These are phyloP conservation scores for Trichoderma harzianum DNA, from an alignment of 2,329 filamentous ascomycete genomes.

Conservation along the genomic window DNA sequence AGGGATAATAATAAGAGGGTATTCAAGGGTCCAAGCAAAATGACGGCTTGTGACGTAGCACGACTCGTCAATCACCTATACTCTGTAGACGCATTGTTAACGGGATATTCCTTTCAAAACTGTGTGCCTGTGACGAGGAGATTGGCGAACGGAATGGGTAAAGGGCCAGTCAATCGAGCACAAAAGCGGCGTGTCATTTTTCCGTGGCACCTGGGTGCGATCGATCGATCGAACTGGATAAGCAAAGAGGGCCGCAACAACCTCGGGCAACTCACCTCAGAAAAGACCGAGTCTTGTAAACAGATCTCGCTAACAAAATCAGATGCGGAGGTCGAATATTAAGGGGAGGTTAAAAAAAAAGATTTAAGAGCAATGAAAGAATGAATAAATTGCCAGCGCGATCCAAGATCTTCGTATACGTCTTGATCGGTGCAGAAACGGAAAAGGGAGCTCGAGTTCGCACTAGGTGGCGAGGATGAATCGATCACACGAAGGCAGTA, in stretches of 20 bases:
- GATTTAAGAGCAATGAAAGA: not conserved
- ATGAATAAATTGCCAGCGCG: not conserved
- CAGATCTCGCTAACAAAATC: too few relatives aligned
- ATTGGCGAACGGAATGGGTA: slow-evolving; percentile 18
- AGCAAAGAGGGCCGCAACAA: slow-evolving; percentile 22
- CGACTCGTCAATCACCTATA: slow-evolving; percentile 12
- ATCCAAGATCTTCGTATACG: not conserved
- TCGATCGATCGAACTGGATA: slow-evolving; percentile 34
- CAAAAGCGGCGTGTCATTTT: slow-evolving; percentile 27
- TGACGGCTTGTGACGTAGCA: slow-evolving; percentile 17
- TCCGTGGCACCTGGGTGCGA: slow-evolving; percentile 24
- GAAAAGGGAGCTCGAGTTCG: not conserved
- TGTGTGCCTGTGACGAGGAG: not conserved
- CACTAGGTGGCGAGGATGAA: not conserved
- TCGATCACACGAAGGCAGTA: not conserved
- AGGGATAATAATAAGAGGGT: not conserved
- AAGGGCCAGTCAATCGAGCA: slow-evolving; percentile 24
- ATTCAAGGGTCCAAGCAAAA: slow-evolving; percentile 3
- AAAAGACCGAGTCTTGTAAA: not conserved
- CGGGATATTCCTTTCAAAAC: not conserved
- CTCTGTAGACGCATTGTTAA: slow-evolving; percentile 6
- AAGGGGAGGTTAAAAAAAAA: not conserved
- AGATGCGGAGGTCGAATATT: not conserved
- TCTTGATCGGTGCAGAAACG: not conserved
- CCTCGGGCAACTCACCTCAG: slow-evolving; percentile 10